Evolutionary conservation across 2,329 filamentous ascomycete genomes (phyloP).

Genomic region (Nemania diffusa): DNA sequence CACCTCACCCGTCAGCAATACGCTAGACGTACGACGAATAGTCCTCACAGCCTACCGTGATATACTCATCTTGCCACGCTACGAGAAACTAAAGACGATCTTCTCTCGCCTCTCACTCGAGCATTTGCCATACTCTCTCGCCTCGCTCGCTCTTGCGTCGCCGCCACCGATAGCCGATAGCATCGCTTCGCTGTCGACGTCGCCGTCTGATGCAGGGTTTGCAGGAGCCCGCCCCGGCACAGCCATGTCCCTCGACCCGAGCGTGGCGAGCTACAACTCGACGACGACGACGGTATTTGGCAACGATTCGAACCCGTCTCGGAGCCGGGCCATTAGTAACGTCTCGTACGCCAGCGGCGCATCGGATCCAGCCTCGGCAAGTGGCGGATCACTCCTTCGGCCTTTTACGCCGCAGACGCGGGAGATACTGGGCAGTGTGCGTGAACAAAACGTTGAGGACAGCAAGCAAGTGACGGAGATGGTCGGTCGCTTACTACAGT

Average conservation of each 20-base stretch:
- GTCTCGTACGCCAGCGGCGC: slow-evolving; percentile 72
- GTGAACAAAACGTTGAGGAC: slow-evolving; percentile 71
- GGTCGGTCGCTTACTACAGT: slow-evolving; percentile 95
- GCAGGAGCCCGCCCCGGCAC: slow-evolving; percentile 70
- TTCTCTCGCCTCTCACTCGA: slow-evolving; percentile 92
- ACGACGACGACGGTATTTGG: slow-evolving; percentile 84
- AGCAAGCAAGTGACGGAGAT: slow-evolving; percentile 90
- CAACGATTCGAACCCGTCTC: slow-evolving; percentile 62
- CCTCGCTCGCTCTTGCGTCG: slow-evolving; percentile 63
- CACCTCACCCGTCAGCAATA: slow-evolving; percentile 61
- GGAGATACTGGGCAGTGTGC: slow-evolving; percentile 52
- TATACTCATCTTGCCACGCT: slow-evolving; percentile 85
- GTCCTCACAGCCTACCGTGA: slow-evolving; percentile 91
- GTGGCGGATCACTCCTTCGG: slow-evolving; percentile 57
- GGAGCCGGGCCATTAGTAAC: slow-evolving; percentile 87
- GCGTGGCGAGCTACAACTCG: slow-evolving; percentile 81
- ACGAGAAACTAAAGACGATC: slow-evolving; percentile 87
- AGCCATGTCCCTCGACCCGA: slow-evolving; percentile 78
- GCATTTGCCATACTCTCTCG: slow-evolving; percentile 68
- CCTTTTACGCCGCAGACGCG: slow-evolving; percentile 61
- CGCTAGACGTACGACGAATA: slow-evolving; percentile 87
- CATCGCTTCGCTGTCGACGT: slow-evolving; percentile 61
- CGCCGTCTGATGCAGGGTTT: slow-evolving; percentile 51
- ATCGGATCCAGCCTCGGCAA: slow-evolving; percentile 51
- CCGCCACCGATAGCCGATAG: slow-evolving; percentile 61